Evolutionary conservation across 2,329 filamentous ascomycete species (phyloP), one percentile per base, ranked within the genome.

Genomic region (Talaromyces piceae): DNA sequence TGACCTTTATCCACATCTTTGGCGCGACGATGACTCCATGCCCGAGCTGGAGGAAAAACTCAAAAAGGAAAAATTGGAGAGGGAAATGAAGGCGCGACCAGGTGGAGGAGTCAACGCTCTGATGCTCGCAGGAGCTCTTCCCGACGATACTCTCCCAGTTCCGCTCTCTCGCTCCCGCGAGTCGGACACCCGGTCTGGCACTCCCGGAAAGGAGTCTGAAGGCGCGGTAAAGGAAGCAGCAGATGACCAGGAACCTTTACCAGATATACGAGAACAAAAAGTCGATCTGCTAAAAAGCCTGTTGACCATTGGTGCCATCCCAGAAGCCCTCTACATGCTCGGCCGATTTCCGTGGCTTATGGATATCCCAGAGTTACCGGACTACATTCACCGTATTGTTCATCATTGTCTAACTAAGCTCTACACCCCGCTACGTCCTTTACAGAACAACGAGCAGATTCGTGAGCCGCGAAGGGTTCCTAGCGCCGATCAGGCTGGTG

Each of bases 261-360:
- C 86, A 1, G 86, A 91, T 53, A 88, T 88, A 1, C 76, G 80
- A 12, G 91, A 97, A 59, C 91, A 97, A 63, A 98, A 98, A 69
- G 83, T 91, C 0, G 76, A 84, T 41, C 76, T 98, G 0, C 77
- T 98, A 20, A 88, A 86, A 57, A 90, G 90, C 59, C 77, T 98
- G 13, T 78, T 98, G 2, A 87, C 87, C 4, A 93, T 96, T 52
- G 93, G 94, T 37, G 91, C 93, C 25, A 77, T 98, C 28, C 93
- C 93, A 0, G 93, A 98, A 69, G 84, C 93, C 1, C 76, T 98
- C 1, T 97, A 91, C 67, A 88, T 98, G 50, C 79, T 96, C 6
- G 91, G 91, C 28, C 85, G 87, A 49, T 95, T 95, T 61, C 88
- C 90, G 12, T 98, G 93, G 91, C 79, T 98, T 45, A 80, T 89